Conservation (phyloP, 148 eudicot genomes). For the Heliosperma pusillum region DNA sequence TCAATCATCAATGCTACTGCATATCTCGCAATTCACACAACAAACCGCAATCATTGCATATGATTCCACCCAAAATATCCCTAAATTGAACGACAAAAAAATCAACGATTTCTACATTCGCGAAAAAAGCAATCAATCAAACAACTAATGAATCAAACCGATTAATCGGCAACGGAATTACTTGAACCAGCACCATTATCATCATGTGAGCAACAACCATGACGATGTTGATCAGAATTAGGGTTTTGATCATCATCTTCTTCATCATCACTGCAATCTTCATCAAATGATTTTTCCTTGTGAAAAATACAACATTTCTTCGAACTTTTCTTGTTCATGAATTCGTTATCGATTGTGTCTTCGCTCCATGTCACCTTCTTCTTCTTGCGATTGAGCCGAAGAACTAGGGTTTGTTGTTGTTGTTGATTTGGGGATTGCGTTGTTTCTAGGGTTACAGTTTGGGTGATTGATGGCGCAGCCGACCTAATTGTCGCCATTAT, state of each 20-base stretch:
- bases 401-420: conserved; percentile 51
- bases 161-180: conserved; percentile 24
- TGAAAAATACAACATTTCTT: conserved; percentile 91
- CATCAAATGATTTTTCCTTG: conserved; percentile 84
- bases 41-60: background rate
- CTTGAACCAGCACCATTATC: conserved; percentile 26
- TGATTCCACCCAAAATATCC: background rate
- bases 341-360: conserved; percentile 84
- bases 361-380: conserved; percentile 89
- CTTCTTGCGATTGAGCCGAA: conserved; percentile 63
- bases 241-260: conserved; percentile 21
- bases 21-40: background rate
- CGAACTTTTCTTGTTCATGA: conserved; percentile 80
- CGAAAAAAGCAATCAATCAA: no score
- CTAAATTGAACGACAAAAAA: background rate
- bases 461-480: conserved; percentile 24
- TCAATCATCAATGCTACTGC: background rate
- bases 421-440: conserved; percentile 27
- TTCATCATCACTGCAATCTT: conserved; percentile 72
- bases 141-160: background rate
- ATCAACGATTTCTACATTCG: no score
- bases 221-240: conserved; percentile 24
- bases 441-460: conserved; percentile 30
- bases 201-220: conserved; percentile 40
- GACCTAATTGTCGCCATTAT: conserved; percentile 26